Evolutionary conservation across 805 yeast genomes (phyloP).

Genomic region (Clavispora asparagi): DNA sequence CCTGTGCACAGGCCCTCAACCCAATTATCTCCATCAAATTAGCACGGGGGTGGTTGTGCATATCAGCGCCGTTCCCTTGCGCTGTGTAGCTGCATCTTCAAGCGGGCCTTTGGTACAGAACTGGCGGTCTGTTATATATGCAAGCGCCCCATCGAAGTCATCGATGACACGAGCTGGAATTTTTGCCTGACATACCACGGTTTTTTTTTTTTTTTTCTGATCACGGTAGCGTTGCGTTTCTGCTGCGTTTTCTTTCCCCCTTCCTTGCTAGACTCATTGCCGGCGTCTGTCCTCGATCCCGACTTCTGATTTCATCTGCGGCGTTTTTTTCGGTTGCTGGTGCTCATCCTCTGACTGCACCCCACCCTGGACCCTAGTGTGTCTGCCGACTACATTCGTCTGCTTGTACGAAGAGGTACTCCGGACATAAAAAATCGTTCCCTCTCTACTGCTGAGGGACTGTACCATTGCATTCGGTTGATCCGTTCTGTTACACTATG

Average conservation of each 20-base stretch:
- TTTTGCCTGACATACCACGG: not conserved
- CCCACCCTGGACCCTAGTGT: no score
- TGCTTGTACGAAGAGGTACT: not conserved
- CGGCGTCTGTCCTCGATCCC: no score
- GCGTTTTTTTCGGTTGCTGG: no score
- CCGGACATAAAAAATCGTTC: no score
- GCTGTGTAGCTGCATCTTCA: not conserved
- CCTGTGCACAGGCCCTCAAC: not conserved
- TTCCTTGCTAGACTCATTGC: no score
- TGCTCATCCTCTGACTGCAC: no score
- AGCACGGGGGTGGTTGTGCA: constrained; percentile 10
- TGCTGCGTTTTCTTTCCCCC: not conserved
- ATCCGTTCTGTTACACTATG: constrained; percentile 2
- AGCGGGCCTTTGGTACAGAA: not conserved
- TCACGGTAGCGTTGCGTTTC: not conserved
- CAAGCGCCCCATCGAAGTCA: not conserved
- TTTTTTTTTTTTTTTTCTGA: not conserved
- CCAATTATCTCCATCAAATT: constrained; percentile 14
- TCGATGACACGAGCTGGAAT: constrained; percentile 1
- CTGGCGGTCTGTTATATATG: not conserved
- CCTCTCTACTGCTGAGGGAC: no score
- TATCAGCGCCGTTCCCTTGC: not conserved
- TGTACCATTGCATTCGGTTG: not conserved
- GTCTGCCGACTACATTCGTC: no score
- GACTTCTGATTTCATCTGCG: no score